Conservation (phyloP, 257 asterid species). For the Ballota nigra region DNA sequence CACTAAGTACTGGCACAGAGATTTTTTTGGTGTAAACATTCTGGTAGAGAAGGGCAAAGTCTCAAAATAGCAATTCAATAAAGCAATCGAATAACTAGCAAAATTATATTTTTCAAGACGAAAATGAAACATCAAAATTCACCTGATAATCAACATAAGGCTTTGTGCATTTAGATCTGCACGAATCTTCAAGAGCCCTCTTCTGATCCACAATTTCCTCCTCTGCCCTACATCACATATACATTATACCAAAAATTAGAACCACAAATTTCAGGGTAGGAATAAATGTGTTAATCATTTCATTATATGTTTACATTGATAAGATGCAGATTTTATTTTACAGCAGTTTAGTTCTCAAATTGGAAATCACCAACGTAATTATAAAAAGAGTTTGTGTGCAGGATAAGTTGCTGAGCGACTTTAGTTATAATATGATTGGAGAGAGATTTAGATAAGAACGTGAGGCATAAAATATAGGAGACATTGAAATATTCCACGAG, state of each 20-base stretch:
- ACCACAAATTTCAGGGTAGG: background rate
- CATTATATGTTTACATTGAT: conserved; percentile 17
- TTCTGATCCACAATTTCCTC: conserved; percentile 26
- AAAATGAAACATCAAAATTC: background rate
- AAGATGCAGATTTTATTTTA: conserved; percentile 4
- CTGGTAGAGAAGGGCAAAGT: background rate
- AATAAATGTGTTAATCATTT: background rate
- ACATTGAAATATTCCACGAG: no score
- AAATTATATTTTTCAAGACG: background rate
- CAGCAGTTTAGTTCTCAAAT: background rate
- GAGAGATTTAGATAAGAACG: no score
- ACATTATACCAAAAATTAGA: background rate
- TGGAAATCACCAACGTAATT: background rate
- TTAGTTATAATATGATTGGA: no score
- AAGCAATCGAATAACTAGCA: background rate
- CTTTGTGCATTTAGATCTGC: conserved; percentile 26
- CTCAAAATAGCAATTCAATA: background rate
- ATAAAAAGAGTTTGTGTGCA: no score
- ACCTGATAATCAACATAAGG: conserved; percentile 32
- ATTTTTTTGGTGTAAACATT: no score
- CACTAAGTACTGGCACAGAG: background rate
- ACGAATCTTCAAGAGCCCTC: conserved; percentile 26
- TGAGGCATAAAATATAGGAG: no score
- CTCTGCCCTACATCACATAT: conserved; percentile 4
- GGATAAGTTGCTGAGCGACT: no score